These are phyloP conservation scores for Monosporascus sp. DNA, from an alignment of 2,329 filamentous ascomycete species.

Conservation along the genomic window DNA sequence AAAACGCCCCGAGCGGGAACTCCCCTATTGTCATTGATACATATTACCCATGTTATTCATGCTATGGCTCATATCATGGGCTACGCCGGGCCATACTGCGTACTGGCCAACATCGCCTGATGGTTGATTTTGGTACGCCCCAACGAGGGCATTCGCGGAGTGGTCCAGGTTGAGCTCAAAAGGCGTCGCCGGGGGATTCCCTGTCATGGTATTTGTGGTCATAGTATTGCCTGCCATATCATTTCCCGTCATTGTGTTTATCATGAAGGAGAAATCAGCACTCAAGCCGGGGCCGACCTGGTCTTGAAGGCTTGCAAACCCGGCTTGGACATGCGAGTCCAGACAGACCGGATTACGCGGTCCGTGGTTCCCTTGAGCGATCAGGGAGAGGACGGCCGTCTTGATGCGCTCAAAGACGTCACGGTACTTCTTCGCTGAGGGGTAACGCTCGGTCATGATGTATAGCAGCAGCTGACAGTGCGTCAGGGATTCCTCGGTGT, in stretches of 20 bases:
- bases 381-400: conserved; percentile 18
- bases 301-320: conserved; percentile 14
- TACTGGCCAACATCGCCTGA: not conserved
- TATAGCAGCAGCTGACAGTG: conserved; percentile 27
- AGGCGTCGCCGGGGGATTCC: not conserved
- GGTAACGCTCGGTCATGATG: conserved; percentile 27
- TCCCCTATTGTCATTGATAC: not conserved
- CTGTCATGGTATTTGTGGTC: not conserved
- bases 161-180: not conserved
- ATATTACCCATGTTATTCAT: not conserved
- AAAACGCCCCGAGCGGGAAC: not conserved
- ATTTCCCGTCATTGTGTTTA: conserved; percentile 25
- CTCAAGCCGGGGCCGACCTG: conserved; percentile 19
- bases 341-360: conserved; percentile 22
- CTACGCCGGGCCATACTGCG: not conserved
- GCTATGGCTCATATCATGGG: not conserved
- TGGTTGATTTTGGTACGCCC: not conserved
- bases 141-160: not conserved
- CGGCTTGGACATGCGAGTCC: conserved; percentile 20
- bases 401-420: conserved; percentile 29
- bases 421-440: conserved; percentile 26
- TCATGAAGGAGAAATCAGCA: conserved; percentile 24
- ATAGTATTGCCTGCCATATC: not conserved
- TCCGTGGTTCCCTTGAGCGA: conserved; percentile 23
- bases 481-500: conserved; percentile 18